Conservation (phyloP, 805 yeast genomes). For the Lipomyces yamadae region DNA sequence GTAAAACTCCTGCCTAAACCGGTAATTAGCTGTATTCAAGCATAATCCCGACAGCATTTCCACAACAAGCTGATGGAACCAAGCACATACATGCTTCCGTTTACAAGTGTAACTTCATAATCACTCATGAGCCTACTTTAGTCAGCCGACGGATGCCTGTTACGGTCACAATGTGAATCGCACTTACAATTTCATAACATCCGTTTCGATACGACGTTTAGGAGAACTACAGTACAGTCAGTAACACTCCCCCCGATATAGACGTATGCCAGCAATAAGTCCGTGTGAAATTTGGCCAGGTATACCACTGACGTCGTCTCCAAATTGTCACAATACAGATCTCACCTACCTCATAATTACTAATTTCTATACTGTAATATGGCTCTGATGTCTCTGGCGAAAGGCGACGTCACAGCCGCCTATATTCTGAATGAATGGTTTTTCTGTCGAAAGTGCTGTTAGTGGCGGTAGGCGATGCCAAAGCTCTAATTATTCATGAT, state of each 20-base stretch:
- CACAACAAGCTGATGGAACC: constrained; percentile 55
- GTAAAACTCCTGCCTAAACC: constrained; percentile 72
- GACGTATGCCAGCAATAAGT: not conserved
- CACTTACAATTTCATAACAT: constrained; percentile 87
- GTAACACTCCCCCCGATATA: not conserved
- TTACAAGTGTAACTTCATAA: constrained; percentile 80
- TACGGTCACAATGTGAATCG: not conserved
- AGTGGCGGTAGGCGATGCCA: no score
- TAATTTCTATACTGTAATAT: not conserved
- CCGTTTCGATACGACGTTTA: constrained; percentile 85
- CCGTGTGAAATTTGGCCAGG: not conserved
- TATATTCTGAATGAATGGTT: not conserved
- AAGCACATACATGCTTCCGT: constrained; percentile 63
- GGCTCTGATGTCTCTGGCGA: not conserved
- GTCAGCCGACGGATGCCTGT: not conserved
- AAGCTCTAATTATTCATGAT: no score
- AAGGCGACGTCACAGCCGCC: not conserved
- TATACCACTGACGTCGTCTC: not conserved
- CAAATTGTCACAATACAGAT: not conserved
- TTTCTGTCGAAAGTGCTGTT: no score
- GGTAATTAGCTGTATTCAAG: constrained; percentile 75
- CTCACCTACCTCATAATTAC: not conserved
- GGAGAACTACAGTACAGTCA: constrained; percentile 56
- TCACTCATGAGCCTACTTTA: constrained; percentile 75
- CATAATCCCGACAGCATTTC: constrained; percentile 86